phyloP scores from a whole-genome alignment of 441 rosid genomes.

The Macaranga tanarius region DNA sequence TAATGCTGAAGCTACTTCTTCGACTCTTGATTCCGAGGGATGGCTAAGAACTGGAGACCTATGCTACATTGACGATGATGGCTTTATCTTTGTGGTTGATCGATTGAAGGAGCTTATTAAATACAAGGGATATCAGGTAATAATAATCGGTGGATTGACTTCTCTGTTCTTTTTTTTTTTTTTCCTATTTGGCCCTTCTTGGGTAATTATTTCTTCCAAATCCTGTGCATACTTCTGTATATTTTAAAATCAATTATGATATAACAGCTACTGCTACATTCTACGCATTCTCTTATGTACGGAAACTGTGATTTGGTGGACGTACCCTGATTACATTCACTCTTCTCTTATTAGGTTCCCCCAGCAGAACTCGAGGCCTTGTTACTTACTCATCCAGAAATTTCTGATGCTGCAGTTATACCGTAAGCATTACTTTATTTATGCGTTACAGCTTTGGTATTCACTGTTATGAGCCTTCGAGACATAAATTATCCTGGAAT shows the following conservation, averaged over 20 bases:
- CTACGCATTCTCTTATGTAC: background rate
- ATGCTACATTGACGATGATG: constrained; percentile 85
- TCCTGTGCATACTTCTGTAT: background rate
- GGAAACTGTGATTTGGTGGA: background rate
- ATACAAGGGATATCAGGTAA: constrained; percentile 95
- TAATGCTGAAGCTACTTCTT: constrained; percentile 77
- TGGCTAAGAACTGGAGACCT: constrained; percentile 96
- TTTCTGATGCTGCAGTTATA: constrained; percentile 79
- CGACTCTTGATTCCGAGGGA: constrained; percentile 75
- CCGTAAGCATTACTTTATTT: constrained; percentile 51
- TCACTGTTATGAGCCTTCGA: background rate
- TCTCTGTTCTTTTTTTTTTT: background rate
- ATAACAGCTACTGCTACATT: background rate
- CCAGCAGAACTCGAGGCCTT: constrained; percentile 91
- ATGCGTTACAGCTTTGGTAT: background rate
- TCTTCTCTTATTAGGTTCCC: constrained; percentile 56
- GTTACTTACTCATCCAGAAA: constrained; percentile 68
- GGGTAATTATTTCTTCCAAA: background rate
- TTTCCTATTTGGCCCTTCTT: constrained; percentile 1
- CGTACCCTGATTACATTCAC: background rate
- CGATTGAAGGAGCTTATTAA: constrained; percentile 91
- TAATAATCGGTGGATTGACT: too few species aligned
- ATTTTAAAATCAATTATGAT: background rate
- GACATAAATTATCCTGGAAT: background rate
- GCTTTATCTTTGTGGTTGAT: constrained; percentile 84